Evolutionary conservation across 169 alveolate genomes (phyloP).

Genomic region (Plasmodium knowlesi): DNA sequence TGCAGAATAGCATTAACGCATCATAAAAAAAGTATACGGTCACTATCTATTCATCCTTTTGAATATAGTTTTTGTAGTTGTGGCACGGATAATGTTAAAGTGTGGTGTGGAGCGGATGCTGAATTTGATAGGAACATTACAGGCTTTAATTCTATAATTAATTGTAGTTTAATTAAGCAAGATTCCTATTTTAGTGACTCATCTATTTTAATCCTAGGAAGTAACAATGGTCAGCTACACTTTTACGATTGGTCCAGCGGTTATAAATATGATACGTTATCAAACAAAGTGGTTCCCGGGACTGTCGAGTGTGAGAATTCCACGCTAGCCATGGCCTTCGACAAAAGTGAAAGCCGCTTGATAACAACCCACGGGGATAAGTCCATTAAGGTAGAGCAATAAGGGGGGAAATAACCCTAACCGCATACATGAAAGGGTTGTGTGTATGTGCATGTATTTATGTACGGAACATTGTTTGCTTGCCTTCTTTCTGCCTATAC

Average conservation of each 20-base stretch:
- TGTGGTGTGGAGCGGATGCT: slow-evolving; percentile 93
- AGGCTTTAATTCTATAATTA: slow-evolving; percentile 93
- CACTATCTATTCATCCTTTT: slow-evolving; percentile 94
- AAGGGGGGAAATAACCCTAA: neutral
- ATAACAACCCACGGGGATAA: slow-evolving; percentile 99
- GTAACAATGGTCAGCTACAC: slow-evolving; percentile 95
- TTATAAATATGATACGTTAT: slow-evolving; percentile 93
- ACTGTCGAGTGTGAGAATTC: slow-evolving; percentile 97
- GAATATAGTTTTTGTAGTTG: slow-evolving; percentile 98
- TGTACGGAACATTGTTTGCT: neutral
- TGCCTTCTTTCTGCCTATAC: neutral
- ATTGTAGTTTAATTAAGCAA: slow-evolving; percentile 91
- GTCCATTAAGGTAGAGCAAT: slow-evolving; percentile 94
- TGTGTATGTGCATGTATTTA: neutral
- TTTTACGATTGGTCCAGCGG: slow-evolving; percentile 99
- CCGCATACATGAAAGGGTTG: neutral
- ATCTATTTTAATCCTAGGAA: slow-evolving; percentile 95
- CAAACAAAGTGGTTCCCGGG: slow-evolving; percentile 95
- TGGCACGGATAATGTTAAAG: slow-evolving; percentile 97
- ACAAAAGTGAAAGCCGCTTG: slow-evolving; percentile 94
- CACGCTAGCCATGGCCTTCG: slow-evolving; percentile 94
- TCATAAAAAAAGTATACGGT: slow-evolving; percentile 97
- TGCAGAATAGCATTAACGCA: slow-evolving; percentile 95
- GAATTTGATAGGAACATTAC: slow-evolving; percentile 86
- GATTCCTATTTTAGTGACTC: slow-evolving; percentile 90